phyloP scores from a whole-genome alignment of 176 grass and related monocot genomes.

The Elymus sibiricus region DNA sequence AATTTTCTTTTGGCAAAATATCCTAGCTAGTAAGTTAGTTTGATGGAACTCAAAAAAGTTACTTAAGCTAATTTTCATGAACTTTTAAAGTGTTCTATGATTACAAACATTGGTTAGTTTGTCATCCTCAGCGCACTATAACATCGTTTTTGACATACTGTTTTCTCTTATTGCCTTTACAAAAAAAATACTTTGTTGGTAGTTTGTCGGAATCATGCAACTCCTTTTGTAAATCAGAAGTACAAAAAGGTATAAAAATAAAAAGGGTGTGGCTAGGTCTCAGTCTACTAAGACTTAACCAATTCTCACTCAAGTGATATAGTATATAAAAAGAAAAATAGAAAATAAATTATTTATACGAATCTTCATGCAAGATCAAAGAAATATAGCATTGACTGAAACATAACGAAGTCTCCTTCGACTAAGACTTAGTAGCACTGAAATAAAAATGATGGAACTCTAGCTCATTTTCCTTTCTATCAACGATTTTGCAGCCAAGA shows the following conservation, averaged over 20 bases:
- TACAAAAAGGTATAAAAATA: not conserved
- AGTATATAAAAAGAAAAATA: too few relatives aligned
- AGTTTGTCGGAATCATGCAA: not conserved
- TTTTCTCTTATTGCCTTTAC: not conserved
- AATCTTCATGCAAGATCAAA: too few relatives aligned
- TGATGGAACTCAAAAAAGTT: not conserved
- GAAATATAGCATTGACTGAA: too few relatives aligned
- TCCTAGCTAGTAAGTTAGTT: too few relatives aligned
- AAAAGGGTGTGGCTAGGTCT: not conserved
- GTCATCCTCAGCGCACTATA: constrained; percentile 2
- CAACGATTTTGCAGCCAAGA: not conserved
- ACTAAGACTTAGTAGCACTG: too few relatives aligned
- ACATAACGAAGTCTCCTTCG: too few relatives aligned
- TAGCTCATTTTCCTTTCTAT: not conserved
- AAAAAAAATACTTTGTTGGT: not conserved
- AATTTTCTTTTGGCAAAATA: too few relatives aligned
- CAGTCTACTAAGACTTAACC: too few relatives aligned
- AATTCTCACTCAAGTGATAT: too few relatives aligned
- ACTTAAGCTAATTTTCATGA: not conserved
- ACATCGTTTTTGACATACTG: not conserved
- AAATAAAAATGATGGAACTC: not conserved
- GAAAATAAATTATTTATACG: too few relatives aligned
- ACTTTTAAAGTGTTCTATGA: not conserved
- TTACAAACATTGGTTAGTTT: constrained; percentile 8
- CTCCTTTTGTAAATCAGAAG: not conserved